Base-by-base conservation (phyloP, 2,329 filamentous ascomycete species). In the Fulvia fulva region DNA sequence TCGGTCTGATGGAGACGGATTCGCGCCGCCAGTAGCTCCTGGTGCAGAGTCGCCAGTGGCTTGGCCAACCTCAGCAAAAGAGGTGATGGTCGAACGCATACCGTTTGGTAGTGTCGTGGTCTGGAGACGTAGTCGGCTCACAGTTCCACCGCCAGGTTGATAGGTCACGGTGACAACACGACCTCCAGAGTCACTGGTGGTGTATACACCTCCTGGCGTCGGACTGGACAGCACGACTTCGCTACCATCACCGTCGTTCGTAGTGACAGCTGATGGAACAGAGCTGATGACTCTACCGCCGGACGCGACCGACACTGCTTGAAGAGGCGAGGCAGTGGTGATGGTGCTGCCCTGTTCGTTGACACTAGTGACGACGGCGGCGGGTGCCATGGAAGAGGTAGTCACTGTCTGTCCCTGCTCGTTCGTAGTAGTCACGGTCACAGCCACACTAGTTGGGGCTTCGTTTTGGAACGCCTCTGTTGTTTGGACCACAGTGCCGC, bases 101-200 rank as follows among this genome's bases (percentile, higher is more conserved):
- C 74, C 74, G 55, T 74, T 67, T 8, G 72, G 61, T 14, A 73
- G 60, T 11, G 64, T 68, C 1, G 70, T 72, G 5, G 73, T 76
- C 41, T 64, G 51, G 19, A 79, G 63, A 28, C 75, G 70, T 26
- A 80, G 60, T 49, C 70, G 69, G 62, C 69, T 75, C 21, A 80
- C 73, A 8, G 61, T 66, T 21, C 73, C 76, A 47, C 73, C 77
- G 49, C 65, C 70, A 3, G 78, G 78, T 1, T 77, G 79, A 64
- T 76, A 79, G 1, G 78, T 81, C 2, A 78, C 77, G 52, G 78
- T 62, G 56, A 80, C 73, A 2, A 76, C 75, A 37, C 66, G 61
- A 23, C 78, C 78, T 7, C 60, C 23, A 1, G 63, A 67, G 60
- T 80, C 70, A 11, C 77, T 80, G 16, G 70, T 68, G 9, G 78